phyloP scores from a whole-genome alignment of 2,329 filamentous ascomycete species.

The Westerdykella ornata region DNA sequence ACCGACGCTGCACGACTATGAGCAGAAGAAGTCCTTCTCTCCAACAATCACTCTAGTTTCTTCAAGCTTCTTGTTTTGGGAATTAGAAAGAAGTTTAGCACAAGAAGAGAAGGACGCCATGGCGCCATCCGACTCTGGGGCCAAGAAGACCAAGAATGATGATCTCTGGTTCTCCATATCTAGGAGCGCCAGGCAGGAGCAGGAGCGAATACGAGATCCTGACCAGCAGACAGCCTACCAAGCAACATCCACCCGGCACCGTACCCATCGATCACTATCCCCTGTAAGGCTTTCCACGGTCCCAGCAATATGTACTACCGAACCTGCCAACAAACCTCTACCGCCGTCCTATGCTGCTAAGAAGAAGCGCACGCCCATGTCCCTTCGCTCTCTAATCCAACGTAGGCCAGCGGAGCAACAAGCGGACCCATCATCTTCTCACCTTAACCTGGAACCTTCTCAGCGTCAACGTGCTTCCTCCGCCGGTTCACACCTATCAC shows the following conservation, averaged over 20 bases:
- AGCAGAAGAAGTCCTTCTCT: conserved; percentile 17
- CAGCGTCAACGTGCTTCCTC: conserved; percentile 17
- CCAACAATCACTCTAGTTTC: conserved; percentile 14
- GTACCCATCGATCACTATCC: conserved; percentile 12
- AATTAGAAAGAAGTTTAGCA: conserved; percentile 10
- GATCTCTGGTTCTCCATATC: conserved; percentile 31
- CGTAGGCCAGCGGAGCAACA: conserved; percentile 16
- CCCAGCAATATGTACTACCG: conserved; percentile 19
- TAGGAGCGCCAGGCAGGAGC: conserved; percentile 11
- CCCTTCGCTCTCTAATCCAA: conserved; percentile 23
- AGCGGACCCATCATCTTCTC: conserved; percentile 10
- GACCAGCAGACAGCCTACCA: conserved; percentile 25
- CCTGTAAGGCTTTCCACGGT: conserved; percentile 9
- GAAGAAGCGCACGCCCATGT: conserved; percentile 17
- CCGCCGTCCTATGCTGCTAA: conserved; percentile 20
- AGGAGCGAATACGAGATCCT: conserved; percentile 6
- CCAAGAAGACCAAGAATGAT: conserved; percentile 11
- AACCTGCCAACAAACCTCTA: conserved; percentile 25
- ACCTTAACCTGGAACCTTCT: conserved; percentile 19
- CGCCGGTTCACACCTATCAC: conserved; percentile 9
- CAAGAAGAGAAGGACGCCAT: conserved; percentile 13
- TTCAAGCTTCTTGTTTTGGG: conserved; percentile 15
- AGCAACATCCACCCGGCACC: conserved; percentile 21
- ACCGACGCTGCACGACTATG: conserved; percentile 19
- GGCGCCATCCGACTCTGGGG: conserved; percentile 13